Conservation (phyloP, 371 early-diverging fungal species). For the Mortierella sp. region DNA sequence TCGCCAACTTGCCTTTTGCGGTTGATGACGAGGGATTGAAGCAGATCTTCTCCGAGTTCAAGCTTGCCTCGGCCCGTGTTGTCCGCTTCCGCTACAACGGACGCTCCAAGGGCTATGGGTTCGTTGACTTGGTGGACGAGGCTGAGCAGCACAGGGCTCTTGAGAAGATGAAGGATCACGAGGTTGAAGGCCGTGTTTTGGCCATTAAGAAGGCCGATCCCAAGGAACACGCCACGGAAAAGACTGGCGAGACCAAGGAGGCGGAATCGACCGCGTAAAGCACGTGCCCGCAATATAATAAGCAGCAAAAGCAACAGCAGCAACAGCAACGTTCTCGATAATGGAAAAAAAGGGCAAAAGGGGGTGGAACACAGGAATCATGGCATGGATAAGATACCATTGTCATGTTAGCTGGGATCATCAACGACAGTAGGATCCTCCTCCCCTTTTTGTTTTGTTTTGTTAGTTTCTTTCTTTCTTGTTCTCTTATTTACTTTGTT, state of each 20-base stretch:
- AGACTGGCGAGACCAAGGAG: conserved; percentile 11
- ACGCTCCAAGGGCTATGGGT: conserved; percentile 92
- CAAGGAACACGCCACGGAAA: conserved; percentile 50
- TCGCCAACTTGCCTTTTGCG: conserved; percentile 93
- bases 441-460: too few species aligned
- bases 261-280: neutral
- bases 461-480: too few species aligned
- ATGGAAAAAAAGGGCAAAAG: too few species aligned
- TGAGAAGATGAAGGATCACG: conserved; percentile 67
- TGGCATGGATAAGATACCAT: too few species aligned
- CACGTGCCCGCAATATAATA: too few species aligned
- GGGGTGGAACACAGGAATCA: too few species aligned
- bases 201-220: conserved; percentile 82
- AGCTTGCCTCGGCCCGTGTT: conserved; percentile 82
- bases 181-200: conserved; percentile 76
- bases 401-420: too few species aligned
- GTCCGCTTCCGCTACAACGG: conserved; percentile 63
- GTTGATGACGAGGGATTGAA: conserved; percentile 81
- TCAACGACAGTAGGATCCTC: too few species aligned
- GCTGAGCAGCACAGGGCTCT: conserved; percentile 85
- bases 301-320: too few species aligned
- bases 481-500: too few species aligned
- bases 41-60: conserved; percentile 81
- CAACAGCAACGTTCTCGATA: too few species aligned
- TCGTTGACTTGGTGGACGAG: conserved; percentile 84